Evolutionary conservation across 2,329 filamentous ascomycete species (phyloP), one percentile per base, ranked within the genome.

Genomic region (Colletotrichum horii): DNA sequence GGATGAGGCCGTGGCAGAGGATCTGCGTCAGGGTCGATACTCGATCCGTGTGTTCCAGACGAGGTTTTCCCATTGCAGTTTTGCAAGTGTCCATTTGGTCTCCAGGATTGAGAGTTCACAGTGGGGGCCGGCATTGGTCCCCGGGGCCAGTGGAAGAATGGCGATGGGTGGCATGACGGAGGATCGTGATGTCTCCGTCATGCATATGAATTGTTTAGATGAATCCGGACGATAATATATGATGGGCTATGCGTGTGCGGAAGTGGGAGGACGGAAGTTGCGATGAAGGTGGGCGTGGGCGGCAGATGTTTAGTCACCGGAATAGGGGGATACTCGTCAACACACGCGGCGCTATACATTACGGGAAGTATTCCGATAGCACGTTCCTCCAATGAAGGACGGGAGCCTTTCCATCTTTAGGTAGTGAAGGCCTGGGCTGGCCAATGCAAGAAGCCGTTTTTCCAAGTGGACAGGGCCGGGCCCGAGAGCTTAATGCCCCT

Each of bases 401-500:
- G 67, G 38, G 36, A 66, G 62, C 38, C 9, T 66, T 48, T 14
- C 43, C 66, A 68, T 32, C 43, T 68, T 34, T 14, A 60, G 66
- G 48, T 43, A 28, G 64, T 22, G 14, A 24, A 52, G 22, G 58
- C 38, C 52, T 24, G 6, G n/a, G 72, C 58, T 43, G 70, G 36
- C 74, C 71, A 76, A 61, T 70, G 74, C 65, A 65, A 66, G 52
- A 15, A 9, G 66, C 60, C 71, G 71, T 66, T 66, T 52, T 66
- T 16, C 65, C 36, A 38, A 70, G 16, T 61, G 65, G 28, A 22
- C 56, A 70, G 61, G 52, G 38, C 56, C 43, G 48, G 36, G 70
- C 70, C 64, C 65, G 48, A 66, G 74, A 74, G 74, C 74, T 74
- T 74, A 70, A 70, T 76, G 43, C 28, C n/a, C 55, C 55, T 64